Base-by-base conservation (phyloP, 108 stramenopile genomes). In the Epipyxis sp. region DNA sequence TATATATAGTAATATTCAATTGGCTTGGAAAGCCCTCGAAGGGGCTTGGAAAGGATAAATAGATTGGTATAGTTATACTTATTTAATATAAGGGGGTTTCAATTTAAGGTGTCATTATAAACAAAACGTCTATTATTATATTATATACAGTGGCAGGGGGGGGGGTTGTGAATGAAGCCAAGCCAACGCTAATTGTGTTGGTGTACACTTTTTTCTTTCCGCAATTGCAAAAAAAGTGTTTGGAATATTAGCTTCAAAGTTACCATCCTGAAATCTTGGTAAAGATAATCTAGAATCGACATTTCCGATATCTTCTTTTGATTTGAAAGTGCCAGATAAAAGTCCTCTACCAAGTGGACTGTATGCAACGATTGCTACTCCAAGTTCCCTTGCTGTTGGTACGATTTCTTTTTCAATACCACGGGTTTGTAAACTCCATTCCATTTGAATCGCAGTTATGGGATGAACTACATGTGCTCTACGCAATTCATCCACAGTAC, bases 361-460 rank as follows among this genome's bases (percentile, higher is more conserved):
- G 57, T 86, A 86, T 0, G 85, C 85, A 1, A 86, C 85, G 30
- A 86, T 69, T 34, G 57, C 45, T 34, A 86, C 76, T 37, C 65
- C 85, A 30, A 86, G 71, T 44, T 83, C 85, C 3, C 79, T 79
- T 40, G 82, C 82, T 1, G 76, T 69, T 6, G 85, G 85, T 0
- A 86, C 78, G 20, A 86, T 16, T 6, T 78, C 79, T 50, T 83
- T 27, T 46, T 86, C 85, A 37, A 86, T 45, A 69, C 39, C 42
- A 1, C 85, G 85, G 30, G 77, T 82, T 69, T 69, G 46, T 32
- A 86, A 67, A 46, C 72, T 76, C 81, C 81, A 86, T 59, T 86
- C 85, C 80, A 65, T 50, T 46, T 86, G 85, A 41, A 86, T 74
- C 29, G 80, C 83, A 20, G 69, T 76, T 44, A 81, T 81, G 29